Conservation (phyloP, 768 basidiomycete genomes). For the Leccinum pellstonianum region DNA sequence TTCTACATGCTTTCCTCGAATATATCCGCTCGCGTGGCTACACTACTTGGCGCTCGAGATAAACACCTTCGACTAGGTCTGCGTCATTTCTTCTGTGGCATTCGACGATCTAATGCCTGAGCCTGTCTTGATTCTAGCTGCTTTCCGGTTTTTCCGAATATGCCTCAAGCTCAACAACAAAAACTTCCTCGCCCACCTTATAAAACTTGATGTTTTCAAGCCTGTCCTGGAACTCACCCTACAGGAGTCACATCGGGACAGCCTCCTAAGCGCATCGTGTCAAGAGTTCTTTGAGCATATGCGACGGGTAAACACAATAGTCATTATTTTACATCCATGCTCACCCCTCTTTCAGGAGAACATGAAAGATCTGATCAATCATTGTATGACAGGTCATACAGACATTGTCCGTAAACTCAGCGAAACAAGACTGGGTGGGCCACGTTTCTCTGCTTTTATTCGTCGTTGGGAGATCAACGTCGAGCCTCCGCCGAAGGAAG, state of each 20-base stretch:
- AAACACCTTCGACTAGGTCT: conserved; percentile 91
- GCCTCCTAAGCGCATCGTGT: conserved; percentile 90
- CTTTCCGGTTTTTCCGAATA: conserved; percentile 88
- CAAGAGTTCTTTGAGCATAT: conserved; percentile 95
- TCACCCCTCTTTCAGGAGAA: conserved; percentile 61
- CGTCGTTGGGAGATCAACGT: conserved; percentile 90
- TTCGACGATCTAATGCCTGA: conserved; percentile 15
- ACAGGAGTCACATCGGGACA: conserved; percentile 83
- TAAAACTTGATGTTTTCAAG: conserved; percentile 80
- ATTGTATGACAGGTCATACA: conserved; percentile 79
- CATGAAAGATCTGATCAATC: conserved; percentile 77
- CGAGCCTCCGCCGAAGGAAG: conserved; percentile 64
- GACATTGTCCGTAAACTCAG: conserved; percentile 62
- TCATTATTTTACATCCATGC: background rate
- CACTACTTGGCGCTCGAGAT: conserved; percentile 76
- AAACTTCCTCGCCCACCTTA: conserved; percentile 69
- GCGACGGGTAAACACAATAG: conserved; percentile 60
- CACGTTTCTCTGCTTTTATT: conserved; percentile 71
- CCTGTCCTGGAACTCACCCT: conserved; percentile 84
- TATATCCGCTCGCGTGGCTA: conserved; percentile 70
- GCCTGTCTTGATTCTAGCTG: conserved; percentile 49
- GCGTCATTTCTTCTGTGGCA: conserved; percentile 27
- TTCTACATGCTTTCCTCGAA: conserved; percentile 84
- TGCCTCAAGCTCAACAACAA: conserved; percentile 80
- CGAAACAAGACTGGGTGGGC: conserved; percentile 56